Evolutionary conservation across 306 rosid species (phyloP).

Genomic region (Vigna angularis): DNA sequence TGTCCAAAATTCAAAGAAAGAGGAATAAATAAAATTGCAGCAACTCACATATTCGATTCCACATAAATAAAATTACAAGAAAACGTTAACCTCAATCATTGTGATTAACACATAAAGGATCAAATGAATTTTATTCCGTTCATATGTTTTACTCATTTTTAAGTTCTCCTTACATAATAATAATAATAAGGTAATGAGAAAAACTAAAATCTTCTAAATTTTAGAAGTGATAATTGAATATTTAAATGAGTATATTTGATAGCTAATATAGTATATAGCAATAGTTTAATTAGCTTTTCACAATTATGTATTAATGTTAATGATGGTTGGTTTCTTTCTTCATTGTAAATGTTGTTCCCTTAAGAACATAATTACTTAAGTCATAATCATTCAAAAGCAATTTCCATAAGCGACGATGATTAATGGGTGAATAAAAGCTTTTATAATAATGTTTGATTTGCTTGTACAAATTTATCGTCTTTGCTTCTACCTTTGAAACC

Average conservation of each 20-base stretch:
- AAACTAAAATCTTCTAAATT: too few relatives aligned
- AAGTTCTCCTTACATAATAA: too few relatives aligned
- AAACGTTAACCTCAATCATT: background rate
- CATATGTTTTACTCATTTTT: background rate
- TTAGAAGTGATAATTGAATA: too few relatives aligned
- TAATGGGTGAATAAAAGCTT: background rate
- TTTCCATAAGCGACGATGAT: background rate
- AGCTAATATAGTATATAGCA: background rate
- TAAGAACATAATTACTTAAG: constrained; percentile 13
- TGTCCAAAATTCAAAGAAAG: background rate
- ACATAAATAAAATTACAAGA: background rate
- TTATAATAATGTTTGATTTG: background rate
- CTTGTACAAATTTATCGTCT: background rate
- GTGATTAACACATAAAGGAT: background rate
- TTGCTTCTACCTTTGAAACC: background rate
- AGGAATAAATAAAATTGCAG: background rate
- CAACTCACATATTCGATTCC: background rate
- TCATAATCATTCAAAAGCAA: constrained; percentile 13
- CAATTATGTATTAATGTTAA: background rate
- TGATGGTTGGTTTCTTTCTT: background rate
- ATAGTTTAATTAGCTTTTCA: constrained; percentile 1
- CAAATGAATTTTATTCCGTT: background rate
- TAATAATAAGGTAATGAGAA: too few relatives aligned
- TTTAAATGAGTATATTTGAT: background rate
- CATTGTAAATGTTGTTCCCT: background rate